phyloP scores from a whole-genome alignment of 148 eudicot species.

The Nepenthes gracilis region DNA sequence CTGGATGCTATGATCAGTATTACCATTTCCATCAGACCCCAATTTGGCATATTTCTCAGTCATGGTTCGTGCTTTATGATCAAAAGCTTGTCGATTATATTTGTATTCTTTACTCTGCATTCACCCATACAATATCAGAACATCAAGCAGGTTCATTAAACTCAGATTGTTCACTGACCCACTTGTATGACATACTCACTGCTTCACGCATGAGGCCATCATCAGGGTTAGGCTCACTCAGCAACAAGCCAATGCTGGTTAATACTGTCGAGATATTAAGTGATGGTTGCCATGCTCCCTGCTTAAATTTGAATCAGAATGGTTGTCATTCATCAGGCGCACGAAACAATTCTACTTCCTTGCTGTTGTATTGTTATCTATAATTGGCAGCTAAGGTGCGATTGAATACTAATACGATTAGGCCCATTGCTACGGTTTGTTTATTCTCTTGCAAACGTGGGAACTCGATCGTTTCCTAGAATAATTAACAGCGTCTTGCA shows the following conservation, averaged over 20 bases:
- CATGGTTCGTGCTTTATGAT: slow-evolving; percentile 47
- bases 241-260: slow-evolving; percentile 47
- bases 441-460: too few relatives aligned
- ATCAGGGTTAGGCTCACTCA: slow-evolving; percentile 59
- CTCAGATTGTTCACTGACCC: not conserved
- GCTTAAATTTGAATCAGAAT: slow-evolving; percentile 5
- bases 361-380: too few relatives aligned
- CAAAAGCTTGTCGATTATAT: slow-evolving; percentile 47
- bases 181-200: slow-evolving; percentile 18
- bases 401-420: too few relatives aligned
- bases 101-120: slow-evolving; percentile 51
- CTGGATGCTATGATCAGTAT: slow-evolving; percentile 9
- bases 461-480: too few relatives aligned
- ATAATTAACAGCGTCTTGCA: too few relatives aligned
- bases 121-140: slow-evolving; percentile 1
- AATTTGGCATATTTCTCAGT: slow-evolving; percentile 39
- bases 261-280: slow-evolving; percentile 49
- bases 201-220: slow-evolving; percentile 65
- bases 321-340: not conserved
- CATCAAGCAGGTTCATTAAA: not conserved
- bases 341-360: too few relatives aligned
- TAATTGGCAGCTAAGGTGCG: too few relatives aligned
- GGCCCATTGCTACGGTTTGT: too few relatives aligned
- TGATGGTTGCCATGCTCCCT: slow-evolving; percentile 78
- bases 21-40: slow-evolving; percentile 20